Percentiles rank a stretch among this genome's conserved stretches.
Conservation (phyloP, 2,329 filamentous ascomycete genomes). For the Fusarium sp. region DNA sequence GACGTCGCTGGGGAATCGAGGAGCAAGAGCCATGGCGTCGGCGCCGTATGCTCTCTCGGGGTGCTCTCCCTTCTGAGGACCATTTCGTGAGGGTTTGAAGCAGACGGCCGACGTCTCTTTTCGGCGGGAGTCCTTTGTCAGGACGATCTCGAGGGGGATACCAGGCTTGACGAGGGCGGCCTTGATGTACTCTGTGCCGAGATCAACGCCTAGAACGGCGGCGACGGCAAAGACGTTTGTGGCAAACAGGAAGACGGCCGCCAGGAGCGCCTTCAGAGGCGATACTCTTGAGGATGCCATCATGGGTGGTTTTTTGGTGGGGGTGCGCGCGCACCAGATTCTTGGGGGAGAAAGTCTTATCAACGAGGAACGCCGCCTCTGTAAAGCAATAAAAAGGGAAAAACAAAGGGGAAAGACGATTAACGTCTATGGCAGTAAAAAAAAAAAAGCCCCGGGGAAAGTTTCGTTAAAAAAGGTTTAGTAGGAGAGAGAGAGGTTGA, state of each 20-base stretch:
- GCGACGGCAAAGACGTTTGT: slow-evolving; percentile 66
- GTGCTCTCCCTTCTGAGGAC: slow-evolving; percentile 73
- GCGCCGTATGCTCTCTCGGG: slow-evolving; percentile 93
- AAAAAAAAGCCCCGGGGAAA: slow-evolving; percentile 26
- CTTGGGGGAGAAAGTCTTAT: slow-evolving; percentile 11
- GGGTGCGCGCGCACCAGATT: slow-evolving; percentile 42
- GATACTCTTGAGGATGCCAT: slow-evolving; percentile 53
- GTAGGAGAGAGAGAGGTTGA: slow-evolving; percentile 45
- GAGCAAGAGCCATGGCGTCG: slow-evolving; percentile 88
- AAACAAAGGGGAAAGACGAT: slow-evolving; percentile 30
- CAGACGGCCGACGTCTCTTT: slow-evolving; percentile 93
- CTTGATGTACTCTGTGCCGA: slow-evolving; percentile 98
- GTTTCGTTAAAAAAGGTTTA: slow-evolving; percentile 21
- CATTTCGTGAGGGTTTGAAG: slow-evolving; percentile 86
- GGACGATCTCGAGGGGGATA: slow-evolving; percentile 95
- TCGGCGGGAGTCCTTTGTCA: slow-evolving; percentile 96
- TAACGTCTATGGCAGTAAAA: slow-evolving; percentile 25
- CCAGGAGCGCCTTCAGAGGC: slow-evolving; percentile 55
- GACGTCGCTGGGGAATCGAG: slow-evolving; percentile 91
- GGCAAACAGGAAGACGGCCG: slow-evolving; percentile 53
- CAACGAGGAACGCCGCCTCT: slow-evolving; percentile 24
- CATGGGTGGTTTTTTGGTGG: slow-evolving; percentile 35
- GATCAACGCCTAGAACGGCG: slow-evolving; percentile 90
- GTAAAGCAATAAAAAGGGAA: slow-evolving; percentile 14
- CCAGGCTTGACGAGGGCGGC: slow-evolving; percentile 95